Evolutionary conservation across 257 asterid genomes (phyloP).

Genomic region (Buddleja alternifolia): DNA sequence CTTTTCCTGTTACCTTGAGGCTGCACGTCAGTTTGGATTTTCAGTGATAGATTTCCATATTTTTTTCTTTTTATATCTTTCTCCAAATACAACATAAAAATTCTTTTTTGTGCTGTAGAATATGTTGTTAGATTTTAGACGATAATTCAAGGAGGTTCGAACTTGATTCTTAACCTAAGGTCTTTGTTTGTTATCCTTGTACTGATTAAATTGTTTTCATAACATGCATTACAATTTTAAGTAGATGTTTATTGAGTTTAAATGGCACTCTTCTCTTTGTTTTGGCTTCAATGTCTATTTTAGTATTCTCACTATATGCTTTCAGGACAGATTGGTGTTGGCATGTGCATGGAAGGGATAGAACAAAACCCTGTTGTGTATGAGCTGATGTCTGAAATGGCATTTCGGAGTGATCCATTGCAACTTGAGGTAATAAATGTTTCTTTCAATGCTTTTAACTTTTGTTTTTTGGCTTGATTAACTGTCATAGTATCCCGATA

Average conservation of each 20-base stretch:
- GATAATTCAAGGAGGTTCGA: background rate
- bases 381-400: slow-evolving; percentile 98
- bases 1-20: background rate
- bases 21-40: background rate
- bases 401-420: slow-evolving; percentile 64
- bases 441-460: background rate
- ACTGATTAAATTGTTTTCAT: background rate
- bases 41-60: background rate
- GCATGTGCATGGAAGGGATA: slow-evolving; percentile 99
- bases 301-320: slow-evolving; percentile 34
- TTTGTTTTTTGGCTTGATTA: background rate
- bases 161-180: slow-evolving; percentile 15
- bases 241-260: slow-evolving; percentile 6
- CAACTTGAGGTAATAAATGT: slow-evolving; percentile 63
- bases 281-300: slow-evolving; percentile 20
- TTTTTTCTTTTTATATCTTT: background rate
- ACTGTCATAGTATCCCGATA: slow-evolving; percentile 1
- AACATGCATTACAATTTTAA: background rate
- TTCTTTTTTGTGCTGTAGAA: background rate
- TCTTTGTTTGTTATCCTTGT: slow-evolving; percentile 10
- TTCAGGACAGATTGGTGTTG: slow-evolving; percentile 81
- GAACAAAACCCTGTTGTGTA: slow-evolving; percentile 95
- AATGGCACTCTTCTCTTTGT: slow-evolving; percentile 3
- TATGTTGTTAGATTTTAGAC: background rate
- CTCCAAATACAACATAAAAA: background rate